These are phyloP conservation scores for Sporothrix euskadiensis DNA, from an alignment of 2,329 filamentous ascomycete species.

Conservation along the genomic window DNA sequence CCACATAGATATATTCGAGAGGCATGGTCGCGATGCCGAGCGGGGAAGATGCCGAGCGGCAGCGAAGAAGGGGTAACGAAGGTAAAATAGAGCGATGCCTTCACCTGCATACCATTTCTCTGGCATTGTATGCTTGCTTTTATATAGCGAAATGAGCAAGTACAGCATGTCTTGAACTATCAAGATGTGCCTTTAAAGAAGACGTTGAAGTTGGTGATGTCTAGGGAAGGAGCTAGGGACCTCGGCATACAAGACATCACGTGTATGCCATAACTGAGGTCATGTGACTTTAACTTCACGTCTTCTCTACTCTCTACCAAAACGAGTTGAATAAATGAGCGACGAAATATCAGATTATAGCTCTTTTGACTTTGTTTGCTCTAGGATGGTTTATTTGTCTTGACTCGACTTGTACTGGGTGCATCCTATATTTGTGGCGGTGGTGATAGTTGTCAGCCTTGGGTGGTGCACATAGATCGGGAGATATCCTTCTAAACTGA, in stretches of 20 bases:
- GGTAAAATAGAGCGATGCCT: background rate
- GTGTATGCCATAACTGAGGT: background rate
- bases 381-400: background rate
- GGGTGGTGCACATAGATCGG: background rate
- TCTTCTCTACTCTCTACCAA: too few relatives aligned
- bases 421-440: background rate
- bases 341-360: background rate
- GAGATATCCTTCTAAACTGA: background rate
- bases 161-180: background rate
- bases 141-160: background rate
- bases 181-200: background rate
- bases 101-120: background rate
- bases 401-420: background rate
- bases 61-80: background rate
- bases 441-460: background rate
- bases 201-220: slow-evolving; percentile 15
- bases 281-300: slow-evolving; percentile 15
- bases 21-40: slow-evolving; percentile 50
- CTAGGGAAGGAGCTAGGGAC: background rate
- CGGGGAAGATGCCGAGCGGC: background rate
- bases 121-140: background rate
- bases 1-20: slow-evolving; percentile 71
- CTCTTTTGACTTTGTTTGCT: too few relatives aligned
- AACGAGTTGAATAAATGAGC: background rate
- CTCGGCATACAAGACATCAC: slow-evolving; percentile 12